Percentiles rank a stretch among this genome's conserved stretches.
Evolutionary conservation across 2,329 filamentous ascomycete genomes (phyloP).

Genomic region (Colletotrichum godetiae): DNA sequence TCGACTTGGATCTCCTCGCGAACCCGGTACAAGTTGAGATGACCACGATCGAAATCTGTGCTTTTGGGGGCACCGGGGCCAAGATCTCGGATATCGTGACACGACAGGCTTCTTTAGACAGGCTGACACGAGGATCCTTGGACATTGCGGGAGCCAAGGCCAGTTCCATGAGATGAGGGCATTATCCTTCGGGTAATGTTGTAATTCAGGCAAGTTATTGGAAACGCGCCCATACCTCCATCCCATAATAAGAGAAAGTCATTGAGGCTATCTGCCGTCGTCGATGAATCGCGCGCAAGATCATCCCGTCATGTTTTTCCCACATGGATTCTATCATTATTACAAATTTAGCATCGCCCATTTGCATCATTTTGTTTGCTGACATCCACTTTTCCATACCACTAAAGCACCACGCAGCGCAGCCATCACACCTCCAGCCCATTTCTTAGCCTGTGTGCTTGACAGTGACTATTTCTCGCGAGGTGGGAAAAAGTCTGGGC

Average conservation of each 20-base stretch:
- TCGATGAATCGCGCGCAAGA: not conserved
- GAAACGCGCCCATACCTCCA: not conserved
- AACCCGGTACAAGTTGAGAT: not conserved
- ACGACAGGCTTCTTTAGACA: not conserved
- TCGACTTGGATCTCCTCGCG: not conserved
- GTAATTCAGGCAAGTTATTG: not conserved
- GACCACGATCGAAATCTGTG: not conserved
- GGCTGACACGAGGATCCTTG: not conserved
- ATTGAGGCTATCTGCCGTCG: not conserved
- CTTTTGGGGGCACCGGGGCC: not conserved
- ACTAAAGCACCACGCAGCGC: not conserved
- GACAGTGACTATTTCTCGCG: not conserved
- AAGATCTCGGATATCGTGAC: not conserved
- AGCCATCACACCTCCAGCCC: not conserved
- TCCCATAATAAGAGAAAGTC: too few species aligned
- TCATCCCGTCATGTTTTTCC: not conserved
- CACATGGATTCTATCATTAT: not conserved
- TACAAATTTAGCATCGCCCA: not conserved
- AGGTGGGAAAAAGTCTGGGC: not conserved
- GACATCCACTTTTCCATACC: not conserved
- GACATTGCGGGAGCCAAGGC: too few species aligned
- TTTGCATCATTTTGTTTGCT: not conserved
- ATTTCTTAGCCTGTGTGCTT: not conserved
- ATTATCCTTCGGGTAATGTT: too few species aligned
- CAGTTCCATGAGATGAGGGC: not conserved